Percentiles rank a stretch among this genome's conserved stretches.
Conservation (phyloP, 306 rosid species). For the Sicyos baderoa region DNA sequence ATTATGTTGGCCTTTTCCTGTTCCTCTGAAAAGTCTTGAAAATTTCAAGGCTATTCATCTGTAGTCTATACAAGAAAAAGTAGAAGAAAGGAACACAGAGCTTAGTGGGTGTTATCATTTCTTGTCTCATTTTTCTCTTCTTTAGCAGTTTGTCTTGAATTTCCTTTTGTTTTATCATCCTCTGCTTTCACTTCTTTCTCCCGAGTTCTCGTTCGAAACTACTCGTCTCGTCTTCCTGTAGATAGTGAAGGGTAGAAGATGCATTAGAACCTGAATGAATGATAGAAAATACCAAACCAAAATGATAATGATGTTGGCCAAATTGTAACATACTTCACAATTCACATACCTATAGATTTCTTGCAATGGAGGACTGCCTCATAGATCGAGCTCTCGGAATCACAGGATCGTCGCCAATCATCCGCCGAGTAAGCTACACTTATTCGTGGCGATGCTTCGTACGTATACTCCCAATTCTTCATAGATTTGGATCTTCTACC, state of each 20-base stretch:
- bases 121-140: background rate
- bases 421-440: constrained; percentile 24
- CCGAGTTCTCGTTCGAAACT: background rate
- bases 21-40: constrained; percentile 4
- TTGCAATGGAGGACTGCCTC: constrained; percentile 25
- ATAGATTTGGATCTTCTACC: constrained; percentile 40
- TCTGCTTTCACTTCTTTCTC: background rate
- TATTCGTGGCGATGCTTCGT: constrained; percentile 61
- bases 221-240: constrained; percentile 13
- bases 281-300: background rate
- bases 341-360: constrained; percentile 18
- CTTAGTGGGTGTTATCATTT: constrained; percentile 12
- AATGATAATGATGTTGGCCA: background rate
- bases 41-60: background rate
- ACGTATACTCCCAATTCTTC: constrained; percentile 48
- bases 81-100: background rate
- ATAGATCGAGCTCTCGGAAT: constrained; percentile 20
- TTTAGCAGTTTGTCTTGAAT: background rate
- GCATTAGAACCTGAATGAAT: background rate
- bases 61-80: constrained; percentile 19
- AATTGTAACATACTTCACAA: background rate
- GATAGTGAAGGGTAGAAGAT: background rate
- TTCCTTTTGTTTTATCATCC: background rate
- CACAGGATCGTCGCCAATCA: constrained; percentile 20
- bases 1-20: background rate